These are phyloP conservation scores for slime mould (Dictyostelium discoideum) DNA, from an alignment of 78 protist genomes.

Conservation along the genomic window DNA sequence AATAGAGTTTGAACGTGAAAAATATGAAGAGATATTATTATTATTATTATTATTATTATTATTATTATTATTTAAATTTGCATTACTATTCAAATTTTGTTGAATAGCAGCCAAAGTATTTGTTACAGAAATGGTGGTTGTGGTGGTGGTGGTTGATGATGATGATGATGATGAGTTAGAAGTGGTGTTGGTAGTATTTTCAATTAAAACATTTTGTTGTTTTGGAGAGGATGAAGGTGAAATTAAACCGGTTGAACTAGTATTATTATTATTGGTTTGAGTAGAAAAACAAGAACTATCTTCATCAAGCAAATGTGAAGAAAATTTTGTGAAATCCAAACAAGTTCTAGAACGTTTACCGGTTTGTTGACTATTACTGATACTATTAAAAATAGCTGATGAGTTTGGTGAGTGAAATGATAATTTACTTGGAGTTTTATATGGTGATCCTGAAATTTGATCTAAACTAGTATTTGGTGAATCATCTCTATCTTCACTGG, in stretches of 20 bases:
- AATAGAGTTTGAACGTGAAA: slow-evolving; percentile 9
- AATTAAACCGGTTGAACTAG: neutral
- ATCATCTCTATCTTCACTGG: neutral
- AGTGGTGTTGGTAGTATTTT: neutral
- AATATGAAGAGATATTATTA: neutral
- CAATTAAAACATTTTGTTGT: neutral
- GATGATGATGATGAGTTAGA: neutral
- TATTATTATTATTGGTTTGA: neutral
- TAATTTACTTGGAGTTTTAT: slow-evolving; percentile 66
- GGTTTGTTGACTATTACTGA: neutral
- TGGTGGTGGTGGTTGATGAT: neutral
- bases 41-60: neutral
- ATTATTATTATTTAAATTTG: neutral
- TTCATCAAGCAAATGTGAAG: neutral
- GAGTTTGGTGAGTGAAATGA: slow-evolving; percentile 1
- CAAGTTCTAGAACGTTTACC: slow-evolving; percentile 33
- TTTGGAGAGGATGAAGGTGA: neutral
- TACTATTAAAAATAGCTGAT: neutral
- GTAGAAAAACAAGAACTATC: neutral
- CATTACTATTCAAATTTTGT: neutral
- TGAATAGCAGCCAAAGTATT: slow-evolving; percentile 9
- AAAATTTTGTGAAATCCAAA: slow-evolving; percentile 21
- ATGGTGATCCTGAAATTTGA: slow-evolving; percentile 25
- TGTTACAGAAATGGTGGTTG: neutral
- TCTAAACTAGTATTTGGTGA: slow-evolving; percentile 19